Evolutionary conservation across 257 asterid species (phyloP), one percentile per base, ranked within the genome.

Genomic region (Capsicum baccatum): DNA sequence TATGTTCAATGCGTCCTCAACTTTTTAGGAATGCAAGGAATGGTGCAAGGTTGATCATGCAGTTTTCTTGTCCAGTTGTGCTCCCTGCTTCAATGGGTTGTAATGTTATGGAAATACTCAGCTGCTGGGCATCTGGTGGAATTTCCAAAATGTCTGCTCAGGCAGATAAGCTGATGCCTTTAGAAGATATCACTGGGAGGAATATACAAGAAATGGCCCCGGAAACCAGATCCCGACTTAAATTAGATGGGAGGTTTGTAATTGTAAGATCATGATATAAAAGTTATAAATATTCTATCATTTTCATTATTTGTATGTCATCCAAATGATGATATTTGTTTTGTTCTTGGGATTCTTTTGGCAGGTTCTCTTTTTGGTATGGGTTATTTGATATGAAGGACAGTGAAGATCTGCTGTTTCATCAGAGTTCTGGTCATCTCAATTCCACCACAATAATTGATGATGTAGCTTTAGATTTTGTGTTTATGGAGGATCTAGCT

Each of bases 131-230:
- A 80, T 88, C 91, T 8, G 91, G 33, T 80, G 98, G 99, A 87
- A 90, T 90, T 69, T 91, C 91, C 80, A 90, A 87, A 84, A 90
- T 94, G 95, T 88, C 87, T 85, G 50, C 69, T 80, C 94, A 90
- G 86, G 90, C 87, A 71, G 89, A 89, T 56, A 89, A 88, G 48
- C 84, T 92, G 90, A 90, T 94, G 94, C 94, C 94, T 89, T 87
- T 94, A 89, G 97, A 91, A 85, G 96, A 94, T 81, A 86, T 93
- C 85, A 93, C 95, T 0, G 94, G 95, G 88, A 94, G 91, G 89
- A 93, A 91, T 62, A 87, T 94, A 52, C 92, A 81, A 82, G 91
- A 94, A 88, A 90, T 91, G 66, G 71, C 87, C 82, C 79, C 83
- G 60, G 94, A 92, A 88, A 89, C 87, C 54, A 85, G 89, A 84